Base-by-base conservation (phyloP, 257 asterid genomes). In the Solanum stenotomum region DNA sequence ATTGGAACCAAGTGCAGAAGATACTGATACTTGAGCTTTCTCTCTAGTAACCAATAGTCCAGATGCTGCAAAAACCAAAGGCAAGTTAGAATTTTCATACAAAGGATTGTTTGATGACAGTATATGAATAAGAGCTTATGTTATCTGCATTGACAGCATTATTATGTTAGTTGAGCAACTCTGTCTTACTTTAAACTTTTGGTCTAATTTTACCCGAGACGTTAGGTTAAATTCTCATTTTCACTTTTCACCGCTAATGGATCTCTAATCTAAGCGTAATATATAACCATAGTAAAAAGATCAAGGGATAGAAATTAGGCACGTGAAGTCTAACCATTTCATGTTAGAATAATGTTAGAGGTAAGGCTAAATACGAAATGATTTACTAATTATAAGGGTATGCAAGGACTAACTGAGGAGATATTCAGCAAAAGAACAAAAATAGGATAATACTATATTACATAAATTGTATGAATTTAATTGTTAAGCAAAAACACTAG, bases 41-140 rank as follows among this genome's bases (percentile, higher is more conserved):
- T 90, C 93, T 89, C 83, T 92, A 87, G 74, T 88, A 42, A 67
- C 71, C 29, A 90, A 84, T 77, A 90, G 90, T 33, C 91, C 92
- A 44, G 92, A 89, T 34, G 86, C 94, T 92, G 87, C 83, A 92
- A 71, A 77, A 46, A 81, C 8, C 72, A 61, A 42, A 42, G 13
- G 20, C 23, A 29, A 46, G 18, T 42, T 78, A 78, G 63, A 8
- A 8, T 25, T 44, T 44, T 79, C 67, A 35, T 20, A 38, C 56
- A 23, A 23, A 37, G 56, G 52, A 37, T 56, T 77, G 23, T 42
- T 77, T 38, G 56, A 77, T 25, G 35, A n/a, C 2, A 34, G 29
- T 40, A 13, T n/a, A 77, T 40, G 84, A n/a, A 40, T 40, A 77
- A n/a, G 35, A 77, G 14, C 15, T 77, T 52, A 77, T n/a, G 23